Percentiles rank a stretch among this genome's conserved stretches.
Evolutionary conservation across 2,329 filamentous ascomycete species (phyloP).

Genomic region (Hawksworthiomyces lignivorus): DNA sequence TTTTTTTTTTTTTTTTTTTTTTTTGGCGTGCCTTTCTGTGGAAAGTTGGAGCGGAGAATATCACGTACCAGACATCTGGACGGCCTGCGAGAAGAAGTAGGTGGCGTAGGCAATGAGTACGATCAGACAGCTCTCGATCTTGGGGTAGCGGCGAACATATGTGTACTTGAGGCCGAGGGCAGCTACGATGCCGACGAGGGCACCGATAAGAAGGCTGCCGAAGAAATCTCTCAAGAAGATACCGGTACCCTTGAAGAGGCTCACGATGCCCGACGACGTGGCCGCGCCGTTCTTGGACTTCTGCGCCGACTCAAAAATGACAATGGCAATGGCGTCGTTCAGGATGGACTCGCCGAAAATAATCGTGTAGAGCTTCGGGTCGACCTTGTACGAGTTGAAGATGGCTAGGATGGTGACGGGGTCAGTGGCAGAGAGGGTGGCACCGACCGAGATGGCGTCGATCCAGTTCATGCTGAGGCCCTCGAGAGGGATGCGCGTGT

Average conservation of each 20-base stretch:
- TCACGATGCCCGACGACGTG: conserved; percentile 67
- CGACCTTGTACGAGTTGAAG: conserved; percentile 98
- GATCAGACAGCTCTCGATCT: conserved; percentile 93
- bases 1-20: too few relatives aligned
- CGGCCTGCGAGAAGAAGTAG: conserved; percentile 95
- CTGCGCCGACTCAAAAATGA: conserved; percentile 95
- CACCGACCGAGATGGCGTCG: conserved; percentile 92
- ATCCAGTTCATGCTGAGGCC: conserved; percentile 83
- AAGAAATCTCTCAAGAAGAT: conserved; percentile 97
- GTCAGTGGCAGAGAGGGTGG: conserved; percentile 92
- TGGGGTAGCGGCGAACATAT: conserved; percentile 82
- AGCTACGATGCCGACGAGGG: conserved; percentile 77
- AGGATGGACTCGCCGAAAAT: conserved; percentile 98
- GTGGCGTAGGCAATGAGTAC: conserved; percentile 91
- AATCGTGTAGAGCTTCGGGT: conserved; percentile 95
- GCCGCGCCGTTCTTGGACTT: conserved; percentile 73
- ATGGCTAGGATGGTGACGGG: conserved; percentile 97
- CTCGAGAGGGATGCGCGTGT: conserved; percentile 79
- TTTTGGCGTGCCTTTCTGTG: too few relatives aligned
- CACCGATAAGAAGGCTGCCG: conserved; percentile 81
- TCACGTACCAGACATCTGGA: conserved; percentile 83
- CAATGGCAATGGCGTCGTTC: conserved; percentile 97
- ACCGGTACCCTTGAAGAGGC: conserved; percentile 83
- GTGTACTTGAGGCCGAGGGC: conserved; percentile 91
- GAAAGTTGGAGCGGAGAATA: too few relatives aligned